Percentiles rank a stretch among this genome's conserved stretches.
Conservation (phyloP, 108 stramenopile genomes). For the Cyclotella sp. region DNA sequence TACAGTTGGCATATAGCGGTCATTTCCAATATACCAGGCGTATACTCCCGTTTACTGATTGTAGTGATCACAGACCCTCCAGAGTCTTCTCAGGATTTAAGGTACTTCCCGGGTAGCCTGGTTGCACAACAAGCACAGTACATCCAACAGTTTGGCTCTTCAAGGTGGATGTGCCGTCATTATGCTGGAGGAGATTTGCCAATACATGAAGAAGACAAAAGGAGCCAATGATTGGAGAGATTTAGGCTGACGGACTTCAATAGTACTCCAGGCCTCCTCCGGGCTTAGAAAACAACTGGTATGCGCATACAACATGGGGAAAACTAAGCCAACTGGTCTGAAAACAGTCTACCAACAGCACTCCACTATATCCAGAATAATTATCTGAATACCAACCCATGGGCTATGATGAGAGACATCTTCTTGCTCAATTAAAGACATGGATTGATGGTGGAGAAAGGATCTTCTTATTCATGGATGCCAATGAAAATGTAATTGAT, state of each 20-base stretch:
- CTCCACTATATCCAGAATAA: not conserved
- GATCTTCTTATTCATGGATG: not conserved
- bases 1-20: no score
- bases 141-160: not conserved
- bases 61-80: no score
- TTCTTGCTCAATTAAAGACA: not conserved
- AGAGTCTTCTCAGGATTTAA: not conserved
- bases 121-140: not conserved
- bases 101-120: not conserved
- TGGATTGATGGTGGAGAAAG: not conserved
- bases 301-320: not conserved
- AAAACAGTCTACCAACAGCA: not conserved
- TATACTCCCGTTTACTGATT: no score
- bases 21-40: no score
- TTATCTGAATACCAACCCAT: not conserved
- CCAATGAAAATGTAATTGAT: not conserved
- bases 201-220: not conserved
- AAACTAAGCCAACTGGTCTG: not conserved
- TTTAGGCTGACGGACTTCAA: not conserved
- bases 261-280: not conserved
- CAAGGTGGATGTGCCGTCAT: not conserved
- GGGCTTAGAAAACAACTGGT: not conserved
- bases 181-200: not conserved
- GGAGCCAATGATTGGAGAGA: not conserved
- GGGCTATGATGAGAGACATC: not conserved